phyloP scores from a whole-genome alignment of 345 rosid species.

The Turritis glabra region DNA sequence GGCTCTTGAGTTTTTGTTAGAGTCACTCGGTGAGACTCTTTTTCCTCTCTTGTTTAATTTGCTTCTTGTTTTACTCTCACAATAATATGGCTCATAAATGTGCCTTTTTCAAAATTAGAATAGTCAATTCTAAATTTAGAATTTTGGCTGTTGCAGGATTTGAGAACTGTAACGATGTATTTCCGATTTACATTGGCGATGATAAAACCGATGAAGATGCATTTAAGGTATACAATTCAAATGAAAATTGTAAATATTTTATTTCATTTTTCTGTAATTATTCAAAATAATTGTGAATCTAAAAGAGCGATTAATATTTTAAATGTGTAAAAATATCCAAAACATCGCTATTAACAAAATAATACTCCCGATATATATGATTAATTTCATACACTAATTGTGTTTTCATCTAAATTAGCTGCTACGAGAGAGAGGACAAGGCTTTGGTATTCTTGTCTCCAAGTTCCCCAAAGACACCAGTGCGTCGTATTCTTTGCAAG shows the following conservation, averaged over 20 bases:
- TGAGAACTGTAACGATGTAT: constrained; percentile 67
- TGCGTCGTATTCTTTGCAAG: constrained; percentile 87
- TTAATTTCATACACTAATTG: neutral
- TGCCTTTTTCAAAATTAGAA: neutral
- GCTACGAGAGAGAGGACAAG: constrained; percentile 76
- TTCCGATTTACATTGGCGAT: constrained; percentile 93
- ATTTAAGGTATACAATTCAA: constrained; percentile 66
- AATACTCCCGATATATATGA: neutral
- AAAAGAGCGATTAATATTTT: too few species aligned
- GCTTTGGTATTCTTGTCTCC: constrained; percentile 92
- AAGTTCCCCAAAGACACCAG: constrained; percentile 86
- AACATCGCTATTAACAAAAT: neutral
- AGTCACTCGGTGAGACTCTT: constrained; percentile 73
- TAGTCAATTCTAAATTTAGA: neutral
- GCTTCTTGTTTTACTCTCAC: neutral
- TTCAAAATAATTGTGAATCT: neutral
- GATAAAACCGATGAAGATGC: constrained; percentile 97
- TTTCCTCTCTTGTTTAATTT: neutral
- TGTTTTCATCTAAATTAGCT: constrained; percentile 46
- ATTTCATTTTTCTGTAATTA: neutral
- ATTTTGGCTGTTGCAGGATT: constrained; percentile 51
- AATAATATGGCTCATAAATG: neutral
- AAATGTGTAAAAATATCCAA: too few species aligned
- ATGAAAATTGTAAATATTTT: neutral
- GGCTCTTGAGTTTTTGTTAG: constrained; percentile 91